Conservation (phyloP, 2,329 filamentous ascomycete genomes). For the Paraphaeosphaeria minitans region DNA sequence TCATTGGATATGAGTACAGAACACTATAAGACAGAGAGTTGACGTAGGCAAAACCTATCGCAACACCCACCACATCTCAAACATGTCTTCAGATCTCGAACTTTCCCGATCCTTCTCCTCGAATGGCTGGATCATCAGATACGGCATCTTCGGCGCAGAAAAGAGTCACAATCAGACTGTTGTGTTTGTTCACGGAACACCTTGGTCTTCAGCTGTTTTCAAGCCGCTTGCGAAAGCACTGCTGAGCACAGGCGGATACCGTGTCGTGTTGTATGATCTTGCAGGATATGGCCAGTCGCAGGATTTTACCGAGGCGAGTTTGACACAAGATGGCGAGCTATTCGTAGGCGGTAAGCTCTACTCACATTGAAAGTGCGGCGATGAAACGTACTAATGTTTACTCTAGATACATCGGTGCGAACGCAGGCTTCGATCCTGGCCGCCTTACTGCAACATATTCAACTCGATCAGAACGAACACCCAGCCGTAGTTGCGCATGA, state of each 20-base stretch:
- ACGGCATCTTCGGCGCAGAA: not conserved
- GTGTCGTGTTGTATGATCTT: conserved; percentile 5
- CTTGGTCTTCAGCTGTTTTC: conserved; percentile 8
- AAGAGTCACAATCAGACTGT: not conserved
- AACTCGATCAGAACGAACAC: not conserved
- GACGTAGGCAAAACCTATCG: too few species aligned
- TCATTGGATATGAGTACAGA: not conserved
- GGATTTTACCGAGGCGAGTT: not conserved
- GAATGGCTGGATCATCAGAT: conserved; percentile 6
- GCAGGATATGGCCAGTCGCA: conserved; percentile 6
- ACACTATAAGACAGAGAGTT: not conserved
- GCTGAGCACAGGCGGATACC: not conserved
- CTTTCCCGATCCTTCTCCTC: not conserved
- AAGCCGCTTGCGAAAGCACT: conserved; percentile 6
- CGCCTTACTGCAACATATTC: not conserved
- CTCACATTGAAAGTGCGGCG: not conserved
- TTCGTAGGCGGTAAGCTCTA: not conserved
- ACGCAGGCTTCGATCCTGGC: conserved; percentile 4
- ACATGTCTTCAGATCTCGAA: not conserved
- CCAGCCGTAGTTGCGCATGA: conserved; percentile 8
- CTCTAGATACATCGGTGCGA: conserved; percentile 4
- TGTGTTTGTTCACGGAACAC: conserved; percentile 8
- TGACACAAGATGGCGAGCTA: not conserved
- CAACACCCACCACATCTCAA: not conserved
- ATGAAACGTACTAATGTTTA: not conserved